Evolutionary conservation across 768 basidiomycete species (phyloP).

Genomic region (Tricholoma sp.): DNA sequence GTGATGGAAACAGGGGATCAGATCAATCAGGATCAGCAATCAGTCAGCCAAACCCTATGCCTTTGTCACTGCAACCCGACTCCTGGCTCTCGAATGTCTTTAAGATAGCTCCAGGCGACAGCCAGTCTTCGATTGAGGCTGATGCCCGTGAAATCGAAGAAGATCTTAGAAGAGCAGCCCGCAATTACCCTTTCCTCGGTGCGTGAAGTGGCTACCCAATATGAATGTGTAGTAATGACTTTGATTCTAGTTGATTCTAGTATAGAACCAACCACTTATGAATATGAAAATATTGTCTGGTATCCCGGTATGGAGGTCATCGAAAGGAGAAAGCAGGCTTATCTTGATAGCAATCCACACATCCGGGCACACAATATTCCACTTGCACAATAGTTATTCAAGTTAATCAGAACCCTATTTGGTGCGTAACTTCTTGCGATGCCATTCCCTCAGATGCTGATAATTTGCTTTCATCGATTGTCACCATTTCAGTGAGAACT

Average conservation of each 20-base stretch:
- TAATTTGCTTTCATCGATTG: too few relatives aligned
- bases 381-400: neutral
- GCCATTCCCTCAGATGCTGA: too few relatives aligned
- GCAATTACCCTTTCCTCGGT: neutral
- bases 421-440: too few relatives aligned
- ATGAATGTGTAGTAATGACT: neutral
- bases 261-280: neutral
- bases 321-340: conserved; percentile 1
- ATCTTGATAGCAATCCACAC: neutral
- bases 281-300: neutral
- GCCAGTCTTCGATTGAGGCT: neutral
- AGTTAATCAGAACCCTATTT: too few relatives aligned
- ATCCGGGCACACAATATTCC: neutral
- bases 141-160: neutral
- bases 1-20: neutral
- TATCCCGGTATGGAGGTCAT: neutral
- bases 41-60: neutral
- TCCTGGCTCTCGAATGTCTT: neutral
- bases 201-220: neutral
- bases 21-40: neutral
- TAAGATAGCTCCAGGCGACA: neutral
- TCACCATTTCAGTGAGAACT: too few relatives aligned
- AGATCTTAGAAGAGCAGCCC: neutral
- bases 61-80: neutral
- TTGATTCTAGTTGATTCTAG: neutral